Evolutionary conservation across 768 basidiomycete species (phyloP).

Genomic region (Mycena vitilis): DNA sequence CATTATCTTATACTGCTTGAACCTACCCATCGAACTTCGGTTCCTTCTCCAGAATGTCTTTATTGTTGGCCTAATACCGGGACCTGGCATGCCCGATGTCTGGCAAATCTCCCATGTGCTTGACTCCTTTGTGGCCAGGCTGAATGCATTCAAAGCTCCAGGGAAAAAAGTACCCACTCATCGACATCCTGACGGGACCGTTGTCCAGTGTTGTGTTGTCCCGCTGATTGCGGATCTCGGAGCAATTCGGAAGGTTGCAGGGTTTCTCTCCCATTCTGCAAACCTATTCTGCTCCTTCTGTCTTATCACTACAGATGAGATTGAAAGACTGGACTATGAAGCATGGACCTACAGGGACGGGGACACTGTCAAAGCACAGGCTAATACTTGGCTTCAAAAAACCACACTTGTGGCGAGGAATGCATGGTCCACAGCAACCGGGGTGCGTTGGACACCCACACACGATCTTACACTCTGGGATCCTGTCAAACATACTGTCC

Average conservation of each 20-base stretch:
- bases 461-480: conserved; percentile 37
- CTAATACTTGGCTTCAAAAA: conserved; percentile 17
- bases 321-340: conserved; percentile 14
- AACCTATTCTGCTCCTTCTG: conserved; percentile 26
- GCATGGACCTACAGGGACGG: conserved; percentile 15
- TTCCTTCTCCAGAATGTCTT: conserved; percentile 26
- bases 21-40: conserved; percentile 29
- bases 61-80: conserved; percentile 34
- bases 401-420: background rate
- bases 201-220: conserved; percentile 22
- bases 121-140: conserved; percentile 21
- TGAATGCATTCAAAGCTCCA: conserved; percentile 20
- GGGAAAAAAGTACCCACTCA: conserved; percentile 16
- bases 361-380: conserved; percentile 13
- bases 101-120: conserved; percentile 33
- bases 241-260: conserved; percentile 35
- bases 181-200: conserved; percentile 28
- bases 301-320: conserved; percentile 3
- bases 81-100: conserved; percentile 29
- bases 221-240: conserved; percentile 30
- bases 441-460: conserved; percentile 37
- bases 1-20: conserved; percentile 31
- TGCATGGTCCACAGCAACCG: conserved; percentile 10
- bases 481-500: conserved; percentile 30
- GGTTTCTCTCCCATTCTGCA: conserved; percentile 30